Evolutionary conservation across 192 early-diverging fungal species (phyloP), one percentile per base, ranked within the genome.

Genomic region (Coemansia sp.): DNA sequence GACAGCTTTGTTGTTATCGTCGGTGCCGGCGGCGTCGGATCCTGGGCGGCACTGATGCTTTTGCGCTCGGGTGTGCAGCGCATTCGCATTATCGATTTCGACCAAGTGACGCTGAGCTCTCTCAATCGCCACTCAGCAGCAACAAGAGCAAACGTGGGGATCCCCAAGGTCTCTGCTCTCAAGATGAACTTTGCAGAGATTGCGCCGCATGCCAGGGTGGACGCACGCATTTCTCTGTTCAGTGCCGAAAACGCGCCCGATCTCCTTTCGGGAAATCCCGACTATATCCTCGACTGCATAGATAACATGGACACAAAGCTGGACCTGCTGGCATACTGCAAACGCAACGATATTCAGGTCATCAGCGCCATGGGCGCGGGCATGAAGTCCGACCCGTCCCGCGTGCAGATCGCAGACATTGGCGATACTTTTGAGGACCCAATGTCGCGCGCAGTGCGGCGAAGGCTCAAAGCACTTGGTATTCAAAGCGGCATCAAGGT

Each of bases 281-380:
- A 90, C 65, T 90, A 84, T 61, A 87, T 93, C 20, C 71, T 93
- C 34, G 93, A 97, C 63, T 95, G 94, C 61, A 96, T 97, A 69
- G 97, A 98, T 74, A 95, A 99, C 69, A 91, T 99, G 68, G 86
- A 93, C 46, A 99, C 95, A 13, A 99, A 99, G 73, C 54, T 95
- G 61, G 91, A 91, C 19, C 77, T 99, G 61, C 86, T 99, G 50
- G 83, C 87, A 23, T 96, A 92, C 73, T 99, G 97, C 76, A 82
- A 87, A 32, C 82, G 90, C 25, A 66, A 90, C 65, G 80, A 86
- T 3, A 67, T 97, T 15, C 81, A 73, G 29, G 90, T 99, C 22
- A 93, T 99, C 33, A 91, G 91, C 49, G 93, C 95, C 17, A 99
- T 97, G 95, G 97, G 95, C 2, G 92, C 95, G 4, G 95, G 97